Percentiles rank a stretch among this genome's conserved stretches.
Conservation (phyloP, 306 rosid genomes). For the Dalbergia cochinchinensis region DNA sequence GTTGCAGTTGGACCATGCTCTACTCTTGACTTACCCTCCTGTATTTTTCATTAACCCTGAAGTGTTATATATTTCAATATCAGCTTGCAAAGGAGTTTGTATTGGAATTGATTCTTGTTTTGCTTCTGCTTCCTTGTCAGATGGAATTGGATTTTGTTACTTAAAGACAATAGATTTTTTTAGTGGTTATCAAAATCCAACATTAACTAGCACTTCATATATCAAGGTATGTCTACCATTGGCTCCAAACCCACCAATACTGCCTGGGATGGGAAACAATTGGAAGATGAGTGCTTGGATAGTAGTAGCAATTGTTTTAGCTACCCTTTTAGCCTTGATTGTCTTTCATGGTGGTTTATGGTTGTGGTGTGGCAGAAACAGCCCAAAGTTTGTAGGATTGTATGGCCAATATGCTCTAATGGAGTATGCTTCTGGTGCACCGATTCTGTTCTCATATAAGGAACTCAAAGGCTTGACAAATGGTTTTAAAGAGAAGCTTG, state of each 20-base stretch:
- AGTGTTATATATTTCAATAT: slow-evolving; percentile 48
- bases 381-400: slow-evolving; percentile 51
- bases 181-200: slow-evolving; percentile 57
- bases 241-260: slow-evolving; percentile 43
- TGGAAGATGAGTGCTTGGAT: slow-evolving; percentile 56
- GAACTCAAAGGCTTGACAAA: slow-evolving; percentile 67
- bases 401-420: slow-evolving; percentile 64
- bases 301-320: slow-evolving; percentile 48
- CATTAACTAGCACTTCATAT: slow-evolving; percentile 58
- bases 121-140: slow-evolving; percentile 60
- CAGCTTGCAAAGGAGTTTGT: slow-evolving; percentile 61
- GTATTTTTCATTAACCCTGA: not conserved
- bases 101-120: slow-evolving; percentile 53
- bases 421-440: slow-evolving; percentile 83
- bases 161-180: slow-evolving; percentile 47
- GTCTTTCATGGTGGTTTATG: slow-evolving; percentile 63
- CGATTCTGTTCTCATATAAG: slow-evolving; percentile 63
- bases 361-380: slow-evolving; percentile 67
- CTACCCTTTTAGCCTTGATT: slow-evolving; percentile 52
- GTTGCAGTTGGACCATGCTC: slow-evolving; percentile 52
- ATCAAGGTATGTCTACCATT: slow-evolving; percentile 64
- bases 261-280: slow-evolving; percentile 36
- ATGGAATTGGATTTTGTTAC: slow-evolving; percentile 63
- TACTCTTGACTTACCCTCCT: slow-evolving; percentile 58
- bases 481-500: slow-evolving; percentile 73